Base-by-base conservation (phyloP, 305 asterid species). In the Solanum hybrid region DNA sequence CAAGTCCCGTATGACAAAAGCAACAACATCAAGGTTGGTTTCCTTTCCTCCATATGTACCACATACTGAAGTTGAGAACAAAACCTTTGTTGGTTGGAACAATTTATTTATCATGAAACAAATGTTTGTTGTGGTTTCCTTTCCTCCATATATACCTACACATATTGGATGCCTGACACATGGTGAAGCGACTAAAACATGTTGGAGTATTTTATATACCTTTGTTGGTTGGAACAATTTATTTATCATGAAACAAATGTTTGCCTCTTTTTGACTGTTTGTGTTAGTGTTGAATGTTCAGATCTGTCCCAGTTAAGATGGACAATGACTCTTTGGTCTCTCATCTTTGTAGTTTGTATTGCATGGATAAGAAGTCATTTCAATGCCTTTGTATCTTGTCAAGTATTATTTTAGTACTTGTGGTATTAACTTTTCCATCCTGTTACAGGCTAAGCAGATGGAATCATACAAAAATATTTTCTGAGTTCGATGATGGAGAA, bases 391-490 rank as follows among this genome's bases (percentile, higher is more conserved):
- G 88, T 60, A 85, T 11, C 46, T 85, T 56, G 29, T 31, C 88
- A 32, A 60, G 20, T 35, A 85, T 22, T 56, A 31, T 34, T 56
- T 6, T 60, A 85, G 17, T n/a, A 60, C 46, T n/a, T 56, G 72
- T 85, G 77, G 46, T 85, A 51, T 71, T 24, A 35, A 56, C 29
- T 3, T 35, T 76, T n/a, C 16, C 51, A 34, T 29, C 89, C 60
- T 90, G 88, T 89, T 77, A 71, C 97, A 97, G 99, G 96, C 91
- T 92, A 35, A 97, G 99, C 92, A 91, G 92, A 93, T 96, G 99
- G 99, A 96, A 97, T 90, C 98, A 96, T 91, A 94, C 99, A 64
- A 96, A 90, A 92, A 92, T 97, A 91, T 97, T 96, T 90, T 96
- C 98, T 80, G 99, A 97, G 90, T 94, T 95, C 16, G 95, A 91